phyloP scores from a whole-genome alignment of 2,329 filamentous ascomycete genomes.

The Trichoderma brevicompactum region DNA sequence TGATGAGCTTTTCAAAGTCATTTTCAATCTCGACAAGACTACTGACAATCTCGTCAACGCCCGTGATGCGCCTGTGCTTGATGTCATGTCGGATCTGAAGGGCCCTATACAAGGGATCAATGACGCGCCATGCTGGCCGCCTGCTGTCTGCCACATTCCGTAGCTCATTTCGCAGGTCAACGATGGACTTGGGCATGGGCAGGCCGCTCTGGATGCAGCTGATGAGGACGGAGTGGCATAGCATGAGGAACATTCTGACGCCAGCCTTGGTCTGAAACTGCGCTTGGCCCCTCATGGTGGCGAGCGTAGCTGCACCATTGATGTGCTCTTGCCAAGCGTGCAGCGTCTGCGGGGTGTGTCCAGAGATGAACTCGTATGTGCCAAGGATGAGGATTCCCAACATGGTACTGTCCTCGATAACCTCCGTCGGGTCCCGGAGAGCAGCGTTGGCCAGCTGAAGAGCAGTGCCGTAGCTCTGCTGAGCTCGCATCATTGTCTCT shows the following conservation, averaged over 20 bases:
- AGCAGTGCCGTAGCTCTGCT: conserved; percentile 56
- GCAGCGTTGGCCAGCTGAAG: conserved; percentile 56
- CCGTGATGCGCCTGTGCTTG: conserved; percentile 44
- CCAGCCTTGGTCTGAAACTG: conserved; percentile 54
- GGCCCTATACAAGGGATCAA: conserved; percentile 50
- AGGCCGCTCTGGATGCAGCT: conserved; percentile 56
- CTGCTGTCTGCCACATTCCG: conserved; percentile 42
- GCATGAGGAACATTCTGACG: conserved; percentile 58
- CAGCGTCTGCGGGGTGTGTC: conserved; percentile 51
- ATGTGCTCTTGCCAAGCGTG: conserved; percentile 59
- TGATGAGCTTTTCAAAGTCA: conserved; percentile 48
- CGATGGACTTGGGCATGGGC: conserved; percentile 53
- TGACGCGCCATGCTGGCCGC: conserved; percentile 50
- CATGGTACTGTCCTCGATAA: conserved; percentile 56
- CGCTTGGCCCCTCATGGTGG: conserved; percentile 52
- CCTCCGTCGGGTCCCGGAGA: conserved; percentile 50
- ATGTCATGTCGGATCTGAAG: conserved; percentile 55
- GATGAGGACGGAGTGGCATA: conserved; percentile 56
- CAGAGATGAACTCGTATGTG: conserved; percentile 59
- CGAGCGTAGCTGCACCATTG: conserved; percentile 56
- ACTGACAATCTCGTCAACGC: conserved; percentile 43
- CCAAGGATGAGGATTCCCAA: conserved; percentile 58
- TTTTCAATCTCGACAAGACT: conserved; percentile 48
- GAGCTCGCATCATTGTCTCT: conserved; percentile 52
- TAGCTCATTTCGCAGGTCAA: conserved; percentile 52